Evolutionary conservation across 208 protist species (phyloP), one percentile per base, ranked within the genome.

Genomic region (Acanthamoeba royreba): DNA sequence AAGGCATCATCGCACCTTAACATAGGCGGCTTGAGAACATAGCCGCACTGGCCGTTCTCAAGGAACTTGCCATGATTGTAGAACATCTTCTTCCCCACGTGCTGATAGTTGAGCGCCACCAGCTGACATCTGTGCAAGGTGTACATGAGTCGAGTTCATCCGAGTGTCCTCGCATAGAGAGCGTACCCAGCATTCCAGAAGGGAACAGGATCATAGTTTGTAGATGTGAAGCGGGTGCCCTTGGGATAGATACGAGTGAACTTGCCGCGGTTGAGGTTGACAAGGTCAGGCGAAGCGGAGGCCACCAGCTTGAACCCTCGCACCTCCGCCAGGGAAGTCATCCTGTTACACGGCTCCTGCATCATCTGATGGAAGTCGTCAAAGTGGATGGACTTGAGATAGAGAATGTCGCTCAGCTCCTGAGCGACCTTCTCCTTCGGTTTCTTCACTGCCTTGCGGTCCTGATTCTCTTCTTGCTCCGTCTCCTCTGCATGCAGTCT

Each of bases 21-120:
- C 81, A 95, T 94, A 2, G 88, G 88, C 2, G 98, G 98, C 96
- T 99, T 99, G 45, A 99, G 96, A 38, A 99, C 72, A 95, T 99
- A 99, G 13, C 98, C 98, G 93, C 97, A 98, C 63, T 94, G 89
- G 69, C 98, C 98, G 94, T 99, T 99, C 86, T 98, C 97, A 42
- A 87, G 49, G 95, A 99, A 99, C 92, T 98, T 97, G 58, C 96
- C 97, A 31, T 92, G 69, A 93, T 99, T 99, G n/a, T 98, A 85
- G 79, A 96, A 95, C 92, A 97, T 96, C 42, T 93, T 45, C 89
- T 74, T 47, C 15, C 40, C 40, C 38, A 92, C 7, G 96, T 97
- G 93, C 45, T 99, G 98, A 94, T 96, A 98, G 96, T 99, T 99
- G 13, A 99, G 90, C n/a, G 98, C 98, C 25, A 98, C 97, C 3